These are phyloP conservation scores for Isoetes engelmannii DNA, from an alignment of 83 land plant species.

Conservation along the genomic window DNA sequence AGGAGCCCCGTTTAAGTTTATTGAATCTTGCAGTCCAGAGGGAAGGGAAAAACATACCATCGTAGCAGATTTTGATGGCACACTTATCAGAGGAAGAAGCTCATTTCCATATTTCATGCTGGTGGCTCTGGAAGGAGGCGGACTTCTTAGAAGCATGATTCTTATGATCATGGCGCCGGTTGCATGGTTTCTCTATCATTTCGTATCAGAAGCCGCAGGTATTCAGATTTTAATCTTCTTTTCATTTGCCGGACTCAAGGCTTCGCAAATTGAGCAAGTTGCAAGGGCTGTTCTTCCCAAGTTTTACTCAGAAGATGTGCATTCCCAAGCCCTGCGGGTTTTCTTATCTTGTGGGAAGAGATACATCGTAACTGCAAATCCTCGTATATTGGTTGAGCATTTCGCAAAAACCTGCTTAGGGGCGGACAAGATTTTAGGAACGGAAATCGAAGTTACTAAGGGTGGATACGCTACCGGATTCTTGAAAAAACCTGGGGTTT, in stretches of 20 bases:
- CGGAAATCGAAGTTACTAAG: slow-evolving; percentile 22
- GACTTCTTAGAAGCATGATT: slow-evolving; percentile 15
- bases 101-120: slow-evolving; percentile 43
- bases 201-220: slow-evolving; percentile 27
- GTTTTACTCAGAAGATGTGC: slow-evolving; percentile 37
- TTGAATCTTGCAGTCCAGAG: slow-evolving; percentile 6
- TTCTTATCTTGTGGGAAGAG: slow-evolving; percentile 25
- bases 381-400: slow-evolving; percentile 26
- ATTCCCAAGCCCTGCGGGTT: slow-evolving; percentile 25
- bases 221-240: slow-evolving; percentile 31
- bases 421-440: slow-evolving; percentile 19
- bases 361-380: slow-evolving; percentile 35
- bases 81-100: slow-evolving; percentile 25
- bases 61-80: slow-evolving; percentile 33
- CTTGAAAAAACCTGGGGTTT: slow-evolving; percentile 16
- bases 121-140: slow-evolving; percentile 34
- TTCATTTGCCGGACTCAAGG: slow-evolving; percentile 25
- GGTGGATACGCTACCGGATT: slow-evolving; percentile 22
- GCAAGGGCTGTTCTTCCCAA: slow-evolving; percentile 39
- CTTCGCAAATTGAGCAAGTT: slow-evolving; percentile 23
- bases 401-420: slow-evolving; percentile 21
- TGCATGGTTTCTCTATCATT: slow-evolving; percentile 25
- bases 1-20: slow-evolving; percentile 3
- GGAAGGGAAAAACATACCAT: slow-evolving; percentile 21
- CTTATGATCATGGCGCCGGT: slow-evolving; percentile 21